Base-by-base conservation (phyloP, 768 basidiomycete genomes). In the Filobasidium wieringae region DNA sequence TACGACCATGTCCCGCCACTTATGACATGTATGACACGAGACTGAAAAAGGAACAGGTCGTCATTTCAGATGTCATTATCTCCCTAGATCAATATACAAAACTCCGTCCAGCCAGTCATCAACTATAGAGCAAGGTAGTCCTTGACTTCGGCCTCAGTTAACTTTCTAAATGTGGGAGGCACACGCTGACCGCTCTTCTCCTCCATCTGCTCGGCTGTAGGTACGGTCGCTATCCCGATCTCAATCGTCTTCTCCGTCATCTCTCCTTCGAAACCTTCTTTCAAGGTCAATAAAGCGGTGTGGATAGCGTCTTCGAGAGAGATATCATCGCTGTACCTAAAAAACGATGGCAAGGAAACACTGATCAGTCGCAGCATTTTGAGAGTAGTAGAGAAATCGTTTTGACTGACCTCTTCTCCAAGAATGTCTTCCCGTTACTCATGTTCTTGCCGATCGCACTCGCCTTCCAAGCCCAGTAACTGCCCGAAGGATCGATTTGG, bases 181-280 rank as follows among this genome's bases (percentile, higher is more conserved):
- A 84, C 83, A 64, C 84, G 77, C 76, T 84, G 84, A 41, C 81
- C 84, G 37, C 80, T 82, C 67, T 85, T 84, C 34, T 84, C 77
- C 57, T 84, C 83, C 58, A 80, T 70, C 63, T 80, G 78, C 47
- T 79, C 80, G 22, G 75, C 68, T 12, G 85, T 86, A 7, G 90
- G 88, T 15, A 92, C 86, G 51, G 90, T 93, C 63, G 97, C 82
- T 37, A 99, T 84, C 32, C 95, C 95, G 52, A 99, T 89, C 77
- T 99, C 95, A 69, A 99, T 95, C 45, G 95, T 99, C 79, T 95
- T 92, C 77, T 96, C 95, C 29, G 93, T 96, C 93, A 99, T 96
- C 72, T 96, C 88, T n/a, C 95, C 95, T 75, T 99, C 95, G 68
- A 97, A 99, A 3, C 95, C 92, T 76, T 97, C 95, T 77, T 99